Evolutionary conservation across 192 early-diverging fungal genomes (phyloP), one percentile per base, ranked within the genome.

Genomic region (Backusella circina): DNA sequence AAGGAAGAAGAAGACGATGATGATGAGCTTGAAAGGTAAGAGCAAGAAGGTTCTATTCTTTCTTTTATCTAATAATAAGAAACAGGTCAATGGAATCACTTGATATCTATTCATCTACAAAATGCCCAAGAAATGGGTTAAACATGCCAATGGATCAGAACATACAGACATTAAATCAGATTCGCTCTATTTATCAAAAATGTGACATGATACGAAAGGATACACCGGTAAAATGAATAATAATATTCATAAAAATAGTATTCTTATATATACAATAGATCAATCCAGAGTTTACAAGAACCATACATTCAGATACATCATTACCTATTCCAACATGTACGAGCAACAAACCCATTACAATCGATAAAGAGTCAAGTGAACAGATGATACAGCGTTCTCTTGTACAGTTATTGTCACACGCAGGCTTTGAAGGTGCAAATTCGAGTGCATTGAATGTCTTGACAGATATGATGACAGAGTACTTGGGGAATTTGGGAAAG

Each of bases 371-470:
- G 1, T 77, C 90, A 1, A 89, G 90, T 16, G 85, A 89, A 44
- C 85, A 80, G 5, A 80, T 94, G 35, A 77, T 93, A 72, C 82
- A 86, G 66, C 90, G 92, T 12, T 86, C 86, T 7, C 77, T 83
- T 10, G 84, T 90, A 0, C 89, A 92, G 74, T 72, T 98, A 72
- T 82, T 97, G 44, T 83, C 91, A 35, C 97, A 99, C 75, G 84
- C 91, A 16, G 97, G 97, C 18, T 99, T 98, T 83, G 96, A 99
- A 81, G 86, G 93, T 37, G 85, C 88, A 31, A 86, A 90, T 10
- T 79, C 82, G 23, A 76, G 80, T 50, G 92, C 94, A 15, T 71
- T 96, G 73, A 80, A 89, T 30, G 84, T 93, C 15, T 74, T 97
- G 67, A 90, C 91, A 47, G 96, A 95, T 73, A 88, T 97, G 54